A percentile compares a stretch with the other conserved stretches of the same genome.
Evolutionary conservation across 805 yeast genomes (phyloP).

Genomic region (Candida golubevii): DNA sequence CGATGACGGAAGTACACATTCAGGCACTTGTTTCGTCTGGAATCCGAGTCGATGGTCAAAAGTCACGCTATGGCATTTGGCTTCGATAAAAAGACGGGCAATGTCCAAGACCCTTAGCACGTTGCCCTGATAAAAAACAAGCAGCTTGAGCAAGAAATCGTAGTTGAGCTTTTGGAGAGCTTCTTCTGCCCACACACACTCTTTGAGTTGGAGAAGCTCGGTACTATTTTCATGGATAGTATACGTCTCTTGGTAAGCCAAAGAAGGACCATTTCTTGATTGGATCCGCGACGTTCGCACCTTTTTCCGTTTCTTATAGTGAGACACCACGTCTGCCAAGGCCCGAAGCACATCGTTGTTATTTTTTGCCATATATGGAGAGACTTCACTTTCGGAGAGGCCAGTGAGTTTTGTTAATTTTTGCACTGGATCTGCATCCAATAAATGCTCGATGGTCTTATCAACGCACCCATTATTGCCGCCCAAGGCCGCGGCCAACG

Average conservation of each 20-base stretch:
- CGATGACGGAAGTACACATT: background rate
- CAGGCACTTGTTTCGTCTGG: conserved; percentile 1
- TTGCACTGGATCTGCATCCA: conserved; percentile 5
- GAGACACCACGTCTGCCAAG: conserved; percentile 31
- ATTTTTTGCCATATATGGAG: conserved; percentile 23
- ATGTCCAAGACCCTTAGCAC: conserved; percentile 32
- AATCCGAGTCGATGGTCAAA: conserved; percentile 13
- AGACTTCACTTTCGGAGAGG: conserved; percentile 1
- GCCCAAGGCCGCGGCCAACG: conserved; percentile 26
- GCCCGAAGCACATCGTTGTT: conserved; percentile 27
- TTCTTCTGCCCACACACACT: conserved; percentile 20
- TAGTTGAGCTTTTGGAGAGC: conserved; percentile 33
- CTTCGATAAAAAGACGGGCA: conserved; percentile 31
- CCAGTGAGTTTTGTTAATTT: conserved; percentile 4
- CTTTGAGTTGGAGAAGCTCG: conserved; percentile 8
- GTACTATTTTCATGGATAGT: conserved; percentile 20
- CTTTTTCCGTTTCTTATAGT: conserved; percentile 9
- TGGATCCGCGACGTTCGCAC: conserved; percentile 11
- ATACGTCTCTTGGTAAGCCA: conserved; percentile 5
- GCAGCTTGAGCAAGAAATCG: conserved; percentile 34
- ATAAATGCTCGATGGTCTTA: conserved; percentile 20
- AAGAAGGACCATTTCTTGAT: conserved; percentile 1
- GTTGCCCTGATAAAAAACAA: conserved; percentile 45
- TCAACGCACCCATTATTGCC: conserved; percentile 29
- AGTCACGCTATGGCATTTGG: conserved; percentile 25